Percentiles rank a stretch among this genome's conserved stretches.
These are phyloP conservation scores for Ophiostoma piceae DNA, from an alignment of 2,329 filamentous ascomycete genomes.

Conservation along the genomic window DNA sequence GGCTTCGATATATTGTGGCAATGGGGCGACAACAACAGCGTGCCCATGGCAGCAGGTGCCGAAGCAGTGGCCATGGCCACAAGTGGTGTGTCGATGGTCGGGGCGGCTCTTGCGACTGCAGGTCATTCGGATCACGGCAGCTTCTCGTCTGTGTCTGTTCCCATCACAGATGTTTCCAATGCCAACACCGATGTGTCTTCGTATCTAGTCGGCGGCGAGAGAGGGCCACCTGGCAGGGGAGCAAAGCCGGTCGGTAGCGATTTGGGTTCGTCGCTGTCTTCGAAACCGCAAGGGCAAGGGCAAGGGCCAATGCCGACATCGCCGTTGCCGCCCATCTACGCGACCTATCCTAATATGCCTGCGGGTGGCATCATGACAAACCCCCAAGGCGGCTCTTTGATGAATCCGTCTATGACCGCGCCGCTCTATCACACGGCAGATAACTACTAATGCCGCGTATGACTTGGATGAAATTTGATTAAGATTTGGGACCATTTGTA, in stretches of 20 bases:
- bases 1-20: conserved; percentile 16
- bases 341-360: background rate
- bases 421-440: conserved; percentile 18
- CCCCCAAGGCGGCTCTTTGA: background rate
- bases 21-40: background rate
- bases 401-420: conserved; percentile 6
- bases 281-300: background rate
- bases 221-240: background rate
- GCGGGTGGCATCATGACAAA: background rate
- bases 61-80: background rate
- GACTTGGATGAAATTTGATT: background rate
- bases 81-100: background rate
- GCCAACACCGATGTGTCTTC: background rate
- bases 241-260: background rate
- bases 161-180: background rate
- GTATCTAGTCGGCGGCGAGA: background rate
- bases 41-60: background rate
- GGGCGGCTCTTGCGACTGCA: background rate
- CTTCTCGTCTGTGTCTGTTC: background rate
- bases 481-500: background rate
- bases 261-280: background rate
- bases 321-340: background rate
- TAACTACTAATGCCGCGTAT: background rate
- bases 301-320: background rate
- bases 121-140: background rate